Conservation (phyloP, 345 rosid genomes). For the Dipteronia dyeriana region DNA sequence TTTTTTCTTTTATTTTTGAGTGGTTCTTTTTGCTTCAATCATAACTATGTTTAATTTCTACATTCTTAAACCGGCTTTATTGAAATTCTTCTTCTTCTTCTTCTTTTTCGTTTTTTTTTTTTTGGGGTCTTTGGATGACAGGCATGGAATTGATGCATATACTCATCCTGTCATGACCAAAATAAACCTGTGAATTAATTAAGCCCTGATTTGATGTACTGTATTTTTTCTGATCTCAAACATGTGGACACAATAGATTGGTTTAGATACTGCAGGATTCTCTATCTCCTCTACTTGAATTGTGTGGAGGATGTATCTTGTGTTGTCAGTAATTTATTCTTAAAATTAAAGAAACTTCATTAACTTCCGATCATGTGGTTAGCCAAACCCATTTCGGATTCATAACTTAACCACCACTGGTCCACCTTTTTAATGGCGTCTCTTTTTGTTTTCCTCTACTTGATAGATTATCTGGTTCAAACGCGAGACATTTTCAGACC, state of each 20-base stretch:
- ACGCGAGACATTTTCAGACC: no score
- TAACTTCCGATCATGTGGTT: background rate
- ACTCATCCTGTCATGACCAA: background rate
- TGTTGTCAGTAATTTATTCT: conserved; percentile 6
- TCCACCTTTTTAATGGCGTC: background rate
- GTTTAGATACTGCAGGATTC: background rate
- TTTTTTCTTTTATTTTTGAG: no score
- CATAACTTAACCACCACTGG: background rate
- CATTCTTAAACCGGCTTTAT: no score
- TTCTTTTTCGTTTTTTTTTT: no score
- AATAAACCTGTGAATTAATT: background rate
- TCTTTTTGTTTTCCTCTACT: background rate
- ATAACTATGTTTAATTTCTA: no score
- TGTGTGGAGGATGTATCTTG: conserved; percentile 2
- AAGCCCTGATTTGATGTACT: background rate
- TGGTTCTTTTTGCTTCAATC: no score
- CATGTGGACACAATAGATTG: conserved; percentile 15
- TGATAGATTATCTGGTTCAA: no score
- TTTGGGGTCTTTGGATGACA: background rate
- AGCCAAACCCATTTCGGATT: background rate
- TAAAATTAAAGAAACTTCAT: background rate
- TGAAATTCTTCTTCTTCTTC: no score
- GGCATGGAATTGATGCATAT: no score
- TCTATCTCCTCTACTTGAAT: conserved; percentile 8
- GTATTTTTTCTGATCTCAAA: conserved; percentile 1